Evolutionary conservation across 768 basidiomycete species (phyloP).

Genomic region (Melanogaster broomeanus): DNA sequence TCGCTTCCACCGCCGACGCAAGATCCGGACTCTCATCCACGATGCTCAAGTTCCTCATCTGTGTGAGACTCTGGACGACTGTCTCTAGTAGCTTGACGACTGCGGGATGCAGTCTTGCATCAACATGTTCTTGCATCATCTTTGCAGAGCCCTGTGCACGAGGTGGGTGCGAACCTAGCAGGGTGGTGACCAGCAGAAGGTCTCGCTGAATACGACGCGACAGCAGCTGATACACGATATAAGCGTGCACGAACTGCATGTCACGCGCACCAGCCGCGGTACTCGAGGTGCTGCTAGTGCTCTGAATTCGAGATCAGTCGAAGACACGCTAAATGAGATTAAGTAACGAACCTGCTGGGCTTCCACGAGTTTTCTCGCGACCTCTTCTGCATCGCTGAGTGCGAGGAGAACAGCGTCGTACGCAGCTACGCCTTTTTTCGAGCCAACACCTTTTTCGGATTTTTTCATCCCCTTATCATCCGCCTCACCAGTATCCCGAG

Average conservation of each 20-base stretch:
- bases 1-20: slow-evolving; percentile 72
- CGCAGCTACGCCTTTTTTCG: slow-evolving; percentile 79
- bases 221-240: slow-evolving; percentile 85
- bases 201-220: slow-evolving; percentile 89
- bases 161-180: slow-evolving; percentile 47
- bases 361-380: slow-evolving; percentile 77
- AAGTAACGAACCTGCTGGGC: slow-evolving; percentile 68
- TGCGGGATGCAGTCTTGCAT: slow-evolving; percentile 78
- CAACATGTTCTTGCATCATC: slow-evolving; percentile 51
- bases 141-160: slow-evolving; percentile 26
- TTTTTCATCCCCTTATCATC: slow-evolving; percentile 35
- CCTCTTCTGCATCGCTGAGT: slow-evolving; percentile 87
- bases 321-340: not conserved
- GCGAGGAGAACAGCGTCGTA: slow-evolving; percentile 86
- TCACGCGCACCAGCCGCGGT: slow-evolving; percentile 58
- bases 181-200: slow-evolving; percentile 71
- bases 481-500: slow-evolving; percentile 30
- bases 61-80: slow-evolving; percentile 78
- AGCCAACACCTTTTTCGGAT: slow-evolving; percentile 40
- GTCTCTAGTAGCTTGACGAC: slow-evolving; percentile 89
- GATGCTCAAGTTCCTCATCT: slow-evolving; percentile 80
- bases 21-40: slow-evolving; percentile 90
- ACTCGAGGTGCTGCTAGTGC: slow-evolving; percentile 40
- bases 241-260: slow-evolving; percentile 83
- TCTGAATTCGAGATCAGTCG: slow-evolving; percentile 24